Evolutionary conservation across 2,329 filamentous ascomycete species (phyloP).

Genomic region (Arachnopeziza araneosa): DNA sequence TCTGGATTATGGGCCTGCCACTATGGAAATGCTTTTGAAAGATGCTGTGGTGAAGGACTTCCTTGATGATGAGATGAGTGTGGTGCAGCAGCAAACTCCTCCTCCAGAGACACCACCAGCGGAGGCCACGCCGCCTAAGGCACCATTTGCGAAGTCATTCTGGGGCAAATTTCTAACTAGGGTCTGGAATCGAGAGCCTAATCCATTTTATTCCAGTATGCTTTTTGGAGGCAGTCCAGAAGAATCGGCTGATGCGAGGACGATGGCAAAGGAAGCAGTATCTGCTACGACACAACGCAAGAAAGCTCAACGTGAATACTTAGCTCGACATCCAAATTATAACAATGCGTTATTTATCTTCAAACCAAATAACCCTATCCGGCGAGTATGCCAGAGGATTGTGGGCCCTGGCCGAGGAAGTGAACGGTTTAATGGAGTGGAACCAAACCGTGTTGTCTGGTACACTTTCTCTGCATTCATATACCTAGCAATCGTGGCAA

Average conservation of each 20-base stretch:
- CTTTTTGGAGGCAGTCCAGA: constrained; percentile 59
- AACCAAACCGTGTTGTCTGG: constrained; percentile 86
- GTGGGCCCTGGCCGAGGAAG: constrained; percentile 86
- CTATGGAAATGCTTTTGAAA: constrained; percentile 93
- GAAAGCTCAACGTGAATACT: constrained; percentile 83
- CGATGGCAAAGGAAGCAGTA: constrained; percentile 87
- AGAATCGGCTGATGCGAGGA: constrained; percentile 74
- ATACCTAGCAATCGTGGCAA: constrained; percentile 88
- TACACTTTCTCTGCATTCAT: constrained; percentile 91
- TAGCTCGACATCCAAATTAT: constrained; percentile 80
- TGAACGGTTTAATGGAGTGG: constrained; percentile 82
- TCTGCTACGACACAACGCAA: constrained; percentile 77
- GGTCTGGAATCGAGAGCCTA: constrained; percentile 68
- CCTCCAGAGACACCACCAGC: constrained; percentile 19
- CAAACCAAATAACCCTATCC: constrained; percentile 67
- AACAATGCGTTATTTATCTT: constrained; percentile 92
- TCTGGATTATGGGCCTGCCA: constrained; percentile 84
- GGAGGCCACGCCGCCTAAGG: constrained; percentile 39
- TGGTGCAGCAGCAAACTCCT: constrained; percentile 30
- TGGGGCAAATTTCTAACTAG: constrained; percentile 55
- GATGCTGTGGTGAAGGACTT: constrained; percentile 95
- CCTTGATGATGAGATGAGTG: constrained; percentile 65
- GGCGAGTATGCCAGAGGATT: constrained; percentile 78
- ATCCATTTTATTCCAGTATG: constrained; percentile 88
- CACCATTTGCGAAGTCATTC: constrained; percentile 52